These are phyloP conservation scores for Citrus reticulata DNA, from an alignment of 345 rosid species.

Conservation along the genomic window DNA sequence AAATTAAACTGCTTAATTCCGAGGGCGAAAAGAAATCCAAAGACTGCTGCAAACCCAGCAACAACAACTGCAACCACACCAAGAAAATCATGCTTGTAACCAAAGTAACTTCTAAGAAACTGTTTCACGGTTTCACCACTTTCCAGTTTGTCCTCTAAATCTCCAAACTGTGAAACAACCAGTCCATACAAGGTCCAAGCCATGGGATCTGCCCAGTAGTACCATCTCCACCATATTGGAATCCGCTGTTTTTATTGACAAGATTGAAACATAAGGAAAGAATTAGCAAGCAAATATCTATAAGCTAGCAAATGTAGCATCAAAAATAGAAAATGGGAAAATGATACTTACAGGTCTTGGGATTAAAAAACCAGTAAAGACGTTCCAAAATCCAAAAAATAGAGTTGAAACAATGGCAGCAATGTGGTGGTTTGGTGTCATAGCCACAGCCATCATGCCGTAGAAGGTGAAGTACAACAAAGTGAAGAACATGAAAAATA, in stretches of 20 bases:
- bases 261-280: background rate
- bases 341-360: constrained; percentile 24
- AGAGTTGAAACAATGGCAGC: constrained; percentile 49
- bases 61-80: constrained; percentile 9
- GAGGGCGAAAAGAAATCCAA: constrained; percentile 14
- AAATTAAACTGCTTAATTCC: constrained; percentile 13
- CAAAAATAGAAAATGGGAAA: too few relatives aligned
- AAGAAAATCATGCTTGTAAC: constrained; percentile 18
- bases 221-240: constrained; percentile 54
- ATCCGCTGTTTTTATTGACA: constrained; percentile 26
- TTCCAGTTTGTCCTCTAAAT: constrained; percentile 7
- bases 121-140: constrained; percentile 10
- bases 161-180: constrained; percentile 41
- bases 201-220: constrained; percentile 45
- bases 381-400: constrained; percentile 51
- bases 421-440: constrained; percentile 64
- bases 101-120: constrained; percentile 10
- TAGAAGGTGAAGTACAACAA: constrained; percentile 64
- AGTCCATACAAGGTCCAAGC: constrained; percentile 52
- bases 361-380: constrained; percentile 62
- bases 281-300: background rate
- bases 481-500: constrained; percentile 58
- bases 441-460: constrained; percentile 69
- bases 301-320: too few relatives aligned
- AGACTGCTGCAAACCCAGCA: constrained; percentile 11